These are phyloP conservation scores for Fusarium sp. DNA, from an alignment of 2,329 filamentous ascomycete genomes.

Conservation along the genomic window DNA sequence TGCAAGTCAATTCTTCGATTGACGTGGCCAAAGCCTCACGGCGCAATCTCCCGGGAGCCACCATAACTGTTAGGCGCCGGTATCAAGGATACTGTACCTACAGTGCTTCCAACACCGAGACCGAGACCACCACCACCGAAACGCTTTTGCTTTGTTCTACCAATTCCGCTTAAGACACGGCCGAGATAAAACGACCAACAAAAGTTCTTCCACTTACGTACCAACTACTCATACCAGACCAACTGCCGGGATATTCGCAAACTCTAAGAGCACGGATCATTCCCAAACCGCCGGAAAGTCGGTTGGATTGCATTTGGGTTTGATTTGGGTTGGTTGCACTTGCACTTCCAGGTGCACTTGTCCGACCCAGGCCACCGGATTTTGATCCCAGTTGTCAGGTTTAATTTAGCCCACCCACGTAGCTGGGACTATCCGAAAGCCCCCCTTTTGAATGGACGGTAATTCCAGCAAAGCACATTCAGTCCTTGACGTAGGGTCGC, in stretches of 20 bases:
- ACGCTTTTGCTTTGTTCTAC: conserved; percentile 2
- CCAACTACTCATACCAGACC: not conserved
- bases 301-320: conserved; percentile 1
- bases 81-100: not conserved
- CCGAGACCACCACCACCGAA: not conserved
- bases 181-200: not conserved
- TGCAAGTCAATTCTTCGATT: conserved; percentile 13
- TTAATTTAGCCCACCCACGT: conserved; percentile 41
- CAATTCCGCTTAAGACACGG: not conserved
- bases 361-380: conserved; percentile 45
- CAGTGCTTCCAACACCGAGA: not conserved
- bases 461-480: not conserved
- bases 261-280: conserved; percentile 18
- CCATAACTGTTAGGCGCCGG: not conserved
- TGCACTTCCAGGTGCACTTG: conserved; percentile 5
- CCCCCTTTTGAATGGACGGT: not conserved
- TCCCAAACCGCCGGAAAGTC: conserved; percentile 41
- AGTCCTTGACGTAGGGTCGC: not conserved
- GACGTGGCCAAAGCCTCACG: conserved; percentile 10
- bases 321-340: conserved; percentile 13
- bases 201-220: not conserved
- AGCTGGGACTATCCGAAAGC: conserved; percentile 33
- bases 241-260: conserved; percentile 6
- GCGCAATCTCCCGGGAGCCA: conserved; percentile 18
- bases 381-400: conserved; percentile 35